Evolutionary conservation across 345 rosid genomes (phyloP).

Genomic region (Mercurialis annua): DNA sequence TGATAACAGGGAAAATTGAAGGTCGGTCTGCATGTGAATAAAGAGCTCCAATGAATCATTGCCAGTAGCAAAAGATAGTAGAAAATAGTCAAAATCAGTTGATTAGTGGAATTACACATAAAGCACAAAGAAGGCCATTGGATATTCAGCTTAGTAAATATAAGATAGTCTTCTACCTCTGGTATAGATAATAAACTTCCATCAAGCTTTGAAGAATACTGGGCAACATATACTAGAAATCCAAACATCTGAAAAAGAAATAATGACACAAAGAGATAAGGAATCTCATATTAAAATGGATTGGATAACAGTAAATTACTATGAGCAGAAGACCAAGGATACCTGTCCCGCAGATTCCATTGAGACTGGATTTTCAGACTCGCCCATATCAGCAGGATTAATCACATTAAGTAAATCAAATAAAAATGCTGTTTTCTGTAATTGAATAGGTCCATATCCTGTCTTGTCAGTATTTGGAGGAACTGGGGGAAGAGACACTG

Average conservation of each 20-base stretch:
- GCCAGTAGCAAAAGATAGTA: neutral
- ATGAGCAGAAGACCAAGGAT: constrained; percentile 6
- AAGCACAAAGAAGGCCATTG: neutral
- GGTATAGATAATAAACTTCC: constrained; percentile 55
- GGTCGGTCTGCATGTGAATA: neutral
- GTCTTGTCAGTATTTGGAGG: constrained; percentile 44
- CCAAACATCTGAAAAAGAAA: constrained; percentile 68
- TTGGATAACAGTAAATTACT: neutral
- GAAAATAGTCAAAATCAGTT: neutral
- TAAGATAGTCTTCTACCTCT: constrained; percentile 41
- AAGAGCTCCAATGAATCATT: neutral
- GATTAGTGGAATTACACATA: neutral
- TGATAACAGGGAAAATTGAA: neutral
- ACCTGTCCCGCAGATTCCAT: constrained; percentile 92
- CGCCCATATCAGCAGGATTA: constrained; percentile 42
- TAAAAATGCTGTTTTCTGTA: constrained; percentile 51
- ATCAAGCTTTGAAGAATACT: constrained; percentile 40
- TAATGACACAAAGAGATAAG: constrained; percentile 8
- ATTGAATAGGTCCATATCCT: constrained; percentile 61
- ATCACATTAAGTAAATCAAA: constrained; percentile 45
- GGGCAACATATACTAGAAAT: constrained; percentile 62
- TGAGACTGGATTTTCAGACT: constrained; percentile 53
- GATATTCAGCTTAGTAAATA: neutral
- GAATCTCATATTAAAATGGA: constrained; percentile 13
- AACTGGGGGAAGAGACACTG: constrained; percentile 41